phyloP scores from a whole-genome alignment of 139 green algal species.

The Zygnema cylindricum region DNA sequence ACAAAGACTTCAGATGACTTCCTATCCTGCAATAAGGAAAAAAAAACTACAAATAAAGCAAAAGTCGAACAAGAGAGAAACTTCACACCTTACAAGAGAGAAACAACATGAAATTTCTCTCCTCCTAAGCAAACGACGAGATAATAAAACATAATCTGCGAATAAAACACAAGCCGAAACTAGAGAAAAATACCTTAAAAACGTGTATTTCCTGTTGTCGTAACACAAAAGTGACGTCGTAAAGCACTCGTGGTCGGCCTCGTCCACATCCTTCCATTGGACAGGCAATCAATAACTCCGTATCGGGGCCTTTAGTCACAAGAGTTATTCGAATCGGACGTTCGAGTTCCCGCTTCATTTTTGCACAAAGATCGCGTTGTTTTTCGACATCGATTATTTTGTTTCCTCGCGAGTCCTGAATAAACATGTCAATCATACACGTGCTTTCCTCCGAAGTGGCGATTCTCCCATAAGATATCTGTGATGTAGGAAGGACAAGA shows the following conservation, averaged over 20 bases:
- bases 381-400: conserved; percentile 63
- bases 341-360: conserved; percentile 24
- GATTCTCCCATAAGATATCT: conserved; percentile 70
- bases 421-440: conserved; percentile 71
- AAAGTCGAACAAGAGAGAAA: no score
- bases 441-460: conserved; percentile 49
- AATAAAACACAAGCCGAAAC: no score
- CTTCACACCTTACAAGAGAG: no score
- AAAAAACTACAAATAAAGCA: no score
- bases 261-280: conserved; percentile 72
- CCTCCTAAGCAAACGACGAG: no score
- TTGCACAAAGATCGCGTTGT: conserved; percentile 51
- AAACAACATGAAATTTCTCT: no score
- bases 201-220: conserved; percentile 53
- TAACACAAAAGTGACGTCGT: conserved; percentile 76
- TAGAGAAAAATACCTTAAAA: conserved; percentile 66
- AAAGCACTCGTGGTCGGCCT: conserved; percentile 75
- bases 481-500: no score
- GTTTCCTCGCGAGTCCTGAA: conserved; percentile 67
- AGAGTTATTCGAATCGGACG: conserved; percentile 69
- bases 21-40: no score
- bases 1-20: no score
- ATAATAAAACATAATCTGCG: no score
- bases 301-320: conserved; percentile 45
- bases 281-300: conserved; percentile 71